These are phyloP conservation scores for Sequoiadendron giganteum DNA, from an alignment of 75 land plant species.

Conservation along the genomic window DNA sequence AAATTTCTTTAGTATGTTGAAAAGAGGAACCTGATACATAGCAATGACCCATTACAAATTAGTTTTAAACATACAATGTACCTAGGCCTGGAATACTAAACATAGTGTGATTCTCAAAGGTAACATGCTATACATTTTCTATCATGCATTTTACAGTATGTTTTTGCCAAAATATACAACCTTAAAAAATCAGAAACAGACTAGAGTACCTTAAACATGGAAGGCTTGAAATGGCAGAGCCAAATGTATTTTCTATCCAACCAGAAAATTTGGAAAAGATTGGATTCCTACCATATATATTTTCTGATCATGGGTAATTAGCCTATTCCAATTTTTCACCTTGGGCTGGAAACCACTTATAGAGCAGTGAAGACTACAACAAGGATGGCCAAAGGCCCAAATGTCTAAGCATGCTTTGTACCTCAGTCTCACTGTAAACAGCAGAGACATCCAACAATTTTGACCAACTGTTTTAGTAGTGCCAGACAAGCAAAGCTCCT, in stretches of 20 bases:
- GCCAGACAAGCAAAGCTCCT: too few species aligned
- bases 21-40: slow-evolving; percentile 80
- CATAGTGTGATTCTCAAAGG: background rate
- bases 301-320: background rate
- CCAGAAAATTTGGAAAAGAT: background rate
- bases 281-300: background rate
- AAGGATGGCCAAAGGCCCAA: too few species aligned
- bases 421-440: too few species aligned
- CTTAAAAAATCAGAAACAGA: background rate
- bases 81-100: background rate
- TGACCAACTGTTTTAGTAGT: too few species aligned
- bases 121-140: background rate
- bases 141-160: background rate
- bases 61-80: background rate
- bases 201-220: background rate
- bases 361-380: too few species aligned
- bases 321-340: too few species aligned
- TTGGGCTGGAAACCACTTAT: too few species aligned
- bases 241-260: background rate
- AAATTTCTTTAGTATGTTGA: slow-evolving; percentile 96
- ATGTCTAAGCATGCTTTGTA: too few species aligned
- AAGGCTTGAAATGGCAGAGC: background rate
- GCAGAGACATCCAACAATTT: too few species aligned
- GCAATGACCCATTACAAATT: background rate
- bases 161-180: background rate